These are phyloP conservation scores for Aspergillus sp. DNA, from an alignment of 2,329 filamentous ascomycete species.

Conservation along the genomic window DNA sequence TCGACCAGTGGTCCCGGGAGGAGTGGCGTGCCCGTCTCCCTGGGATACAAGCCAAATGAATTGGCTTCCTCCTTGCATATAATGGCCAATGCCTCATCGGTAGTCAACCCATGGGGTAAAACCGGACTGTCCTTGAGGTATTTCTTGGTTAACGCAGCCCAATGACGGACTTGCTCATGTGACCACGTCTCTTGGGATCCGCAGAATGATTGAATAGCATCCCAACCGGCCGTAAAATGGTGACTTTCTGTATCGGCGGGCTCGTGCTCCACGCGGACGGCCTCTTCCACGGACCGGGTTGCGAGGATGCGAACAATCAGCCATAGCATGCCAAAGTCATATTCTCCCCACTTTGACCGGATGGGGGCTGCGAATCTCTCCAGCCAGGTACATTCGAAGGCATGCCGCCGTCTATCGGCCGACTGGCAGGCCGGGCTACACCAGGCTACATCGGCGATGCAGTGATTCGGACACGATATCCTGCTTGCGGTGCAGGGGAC, in stretches of 20 bases:
- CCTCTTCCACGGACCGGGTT: conserved; percentile 14
- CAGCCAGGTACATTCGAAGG: conserved; percentile 32
- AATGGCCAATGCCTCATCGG: conserved; percentile 8
- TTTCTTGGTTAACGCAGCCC: conserved; percentile 29
- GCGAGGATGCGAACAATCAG: conserved; percentile 32
- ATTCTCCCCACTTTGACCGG: conserved; percentile 29
- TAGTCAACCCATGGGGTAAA: conserved; percentile 12
- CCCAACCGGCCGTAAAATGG: conserved; percentile 20
- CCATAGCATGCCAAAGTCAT: conserved; percentile 35
- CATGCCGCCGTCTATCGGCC: conserved; percentile 24
- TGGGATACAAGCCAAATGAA: conserved; percentile 18
- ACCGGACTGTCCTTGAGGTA: conserved; percentile 18
- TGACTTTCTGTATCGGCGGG: neutral
- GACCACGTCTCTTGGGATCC: conserved; percentile 31
- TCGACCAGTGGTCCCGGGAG: conserved; percentile 2
- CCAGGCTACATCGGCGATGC: conserved; percentile 28
- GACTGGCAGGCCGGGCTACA: conserved; percentile 23
- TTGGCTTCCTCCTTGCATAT: conserved; percentile 23
- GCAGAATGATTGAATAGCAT: conserved; percentile 26
- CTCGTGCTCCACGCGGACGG: neutral
- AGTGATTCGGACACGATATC: conserved; percentile 20
- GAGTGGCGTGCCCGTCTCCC: conserved; percentile 12
- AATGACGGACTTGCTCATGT: conserved; percentile 25
- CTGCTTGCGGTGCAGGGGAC: conserved; percentile 7
- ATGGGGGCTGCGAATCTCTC: conserved; percentile 23